Evolutionary conservation across 352 stramenopile species (phyloP), one percentile per base, ranked within the genome.

Genomic region (Phytopythium aichiense): DNA sequence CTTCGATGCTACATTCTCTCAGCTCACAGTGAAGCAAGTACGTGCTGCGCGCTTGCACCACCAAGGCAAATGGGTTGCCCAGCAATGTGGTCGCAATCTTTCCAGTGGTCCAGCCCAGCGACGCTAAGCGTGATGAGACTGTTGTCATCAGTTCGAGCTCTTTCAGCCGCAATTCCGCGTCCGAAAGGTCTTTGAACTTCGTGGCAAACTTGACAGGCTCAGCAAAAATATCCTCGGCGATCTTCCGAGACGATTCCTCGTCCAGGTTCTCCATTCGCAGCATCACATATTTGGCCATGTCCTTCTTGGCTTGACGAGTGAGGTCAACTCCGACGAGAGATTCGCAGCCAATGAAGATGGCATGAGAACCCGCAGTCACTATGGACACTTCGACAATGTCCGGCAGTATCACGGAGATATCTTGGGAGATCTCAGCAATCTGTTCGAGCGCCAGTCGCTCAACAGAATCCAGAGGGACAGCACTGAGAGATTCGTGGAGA

Each of bases 311-410:
- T 11, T 54, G 48, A 5, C 48, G 22, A 4, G 48, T 54, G 48
- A 54, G 22, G 15, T n/a, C 23, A 9, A 35, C 22, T 9, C 48
- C 48, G 48, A 54, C 28, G 23, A 4, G 23, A 28, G 48, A 37
- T 16, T 54, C 48, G 48, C 48, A 35, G 22, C 48, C 48, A n/a
- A 35, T 54, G 48, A 54, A 31, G 48, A 35, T 11, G 23, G 23
- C 48, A 28, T 54, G 28, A 4, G 48, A 9, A 23, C 48, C 48
- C 2, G 48, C 22, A 0, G 48, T n/a, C 23, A 35, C 6, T 13
- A 54, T 35, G 23, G 48, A 37, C 23, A 35, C 48, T 35, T 54
- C 48, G 23, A 54, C 11, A 11, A 54, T 54, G 23, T 54, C 48
- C 3, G 48, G 48, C 28, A 35, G 23, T 2, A 8, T 28, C 5